Base-by-base conservation (phyloP, 352 stramenopile genomes). In the Achlya hypogyna region DNA sequence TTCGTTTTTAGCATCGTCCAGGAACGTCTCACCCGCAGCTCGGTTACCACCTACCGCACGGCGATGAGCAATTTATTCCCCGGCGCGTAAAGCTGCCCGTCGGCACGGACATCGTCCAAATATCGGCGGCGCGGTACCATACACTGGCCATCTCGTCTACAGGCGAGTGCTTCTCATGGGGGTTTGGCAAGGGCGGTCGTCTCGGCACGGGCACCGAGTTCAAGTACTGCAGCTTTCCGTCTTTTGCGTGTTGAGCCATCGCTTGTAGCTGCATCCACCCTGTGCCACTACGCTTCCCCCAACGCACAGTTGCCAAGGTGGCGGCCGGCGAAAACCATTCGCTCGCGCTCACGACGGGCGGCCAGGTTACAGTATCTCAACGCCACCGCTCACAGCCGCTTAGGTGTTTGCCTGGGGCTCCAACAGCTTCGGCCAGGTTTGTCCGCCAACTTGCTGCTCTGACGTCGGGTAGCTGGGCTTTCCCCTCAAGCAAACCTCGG, bases 81-180 rank as follows among this genome's bases (percentile, higher is more conserved):
- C 74, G 82, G 2, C 78, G 81, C 14, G 84, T 93, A 28, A 78
- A 82, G 63, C 71, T 91, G 14, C 77, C 78, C 6, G 69, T 75
- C 18, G 73, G 42, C 10, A 80, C 75, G 10, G 70, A 74, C 16
- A 81, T 93, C 53, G 59, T 86, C 22, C 74, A 89, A 54, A 73
- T 93, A 63, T 89, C 81, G 66, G 84, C 84, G 20, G 87, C 76
- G 62, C 90, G 87, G 53, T 93, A 89, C 65, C 82, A 93, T 73
- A 91, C 84, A 0, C 75, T 93, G 40, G 84, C 78, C 0, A 68
- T 93, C 5, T 91, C 79, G 60, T 74, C 72, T 38, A 53, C 63
- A 8, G 84, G 84, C 22, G 71, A 89, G 51, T 87, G 84, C 47
- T 93, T 87, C 60, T 81, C 84, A 16, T 93, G 84, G 84, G 84